Evolutionary conservation across 257 asterid species (phyloP).

Genomic region (Solanum paucissectum): DNA sequence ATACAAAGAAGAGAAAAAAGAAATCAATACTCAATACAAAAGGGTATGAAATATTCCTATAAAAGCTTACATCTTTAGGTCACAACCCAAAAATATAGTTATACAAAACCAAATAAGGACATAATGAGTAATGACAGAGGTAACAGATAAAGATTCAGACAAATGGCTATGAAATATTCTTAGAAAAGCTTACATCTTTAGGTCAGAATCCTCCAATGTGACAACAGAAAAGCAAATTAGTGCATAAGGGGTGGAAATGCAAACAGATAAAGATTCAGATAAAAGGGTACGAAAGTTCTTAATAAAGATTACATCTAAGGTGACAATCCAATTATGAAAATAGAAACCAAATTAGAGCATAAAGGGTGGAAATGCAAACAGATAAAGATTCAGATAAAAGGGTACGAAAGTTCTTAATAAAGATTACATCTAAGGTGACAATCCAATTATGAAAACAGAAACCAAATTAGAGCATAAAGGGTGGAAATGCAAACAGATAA

Average conservation of each 20-base stretch:
- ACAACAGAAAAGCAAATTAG: background rate
- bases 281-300: background rate
- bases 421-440: background rate
- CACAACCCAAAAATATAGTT: background rate
- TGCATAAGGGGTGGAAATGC: background rate
- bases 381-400: background rate
- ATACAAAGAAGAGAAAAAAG: background rate
- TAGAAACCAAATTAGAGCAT: background rate
- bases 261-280: background rate
- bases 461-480: background rate
- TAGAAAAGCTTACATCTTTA: background rate
- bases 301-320: background rate
- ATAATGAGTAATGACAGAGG: background rate
- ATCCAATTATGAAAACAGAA: background rate
- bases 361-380: background rate
- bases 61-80: background rate
- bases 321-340: background rate
- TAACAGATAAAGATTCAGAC: background rate
- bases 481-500: background rate
- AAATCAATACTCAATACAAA: background rate
- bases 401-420: background rate
- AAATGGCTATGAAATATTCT: background rate
- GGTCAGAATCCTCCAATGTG: background rate
- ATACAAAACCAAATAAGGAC: background rate
- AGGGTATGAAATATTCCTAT: background rate